phyloP scores from a whole-genome alignment of 495 filamentous ascomycete species.

The Hyaloscypha variabilis region DNA sequence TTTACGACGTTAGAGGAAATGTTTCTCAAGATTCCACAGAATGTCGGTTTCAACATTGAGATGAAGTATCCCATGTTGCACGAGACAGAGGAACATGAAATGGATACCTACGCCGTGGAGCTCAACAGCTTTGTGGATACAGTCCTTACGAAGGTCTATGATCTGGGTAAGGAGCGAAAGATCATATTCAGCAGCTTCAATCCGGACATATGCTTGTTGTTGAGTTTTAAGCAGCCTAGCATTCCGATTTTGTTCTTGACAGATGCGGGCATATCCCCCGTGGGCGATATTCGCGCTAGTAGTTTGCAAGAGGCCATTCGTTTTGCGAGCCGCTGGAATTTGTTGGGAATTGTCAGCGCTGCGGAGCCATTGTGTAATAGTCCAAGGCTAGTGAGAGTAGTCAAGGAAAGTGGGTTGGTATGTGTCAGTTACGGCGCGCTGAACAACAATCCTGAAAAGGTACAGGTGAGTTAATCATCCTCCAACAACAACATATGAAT shows the following conservation, averaged over 20 bases:
- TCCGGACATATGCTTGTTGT: slow-evolving; percentile 89
- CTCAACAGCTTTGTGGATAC: slow-evolving; percentile 97
- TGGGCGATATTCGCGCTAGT: slow-evolving; percentile 88
- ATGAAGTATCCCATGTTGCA: slow-evolving; percentile 99
- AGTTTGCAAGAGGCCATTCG: slow-evolving; percentile 94
- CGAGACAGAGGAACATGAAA: slow-evolving; percentile 91
- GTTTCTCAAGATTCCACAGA: slow-evolving; percentile 78
- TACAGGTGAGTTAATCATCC: slow-evolving; percentile 66
- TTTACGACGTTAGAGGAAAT: slow-evolving; percentile 95
- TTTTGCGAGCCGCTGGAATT: slow-evolving; percentile 92
- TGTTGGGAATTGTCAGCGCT: slow-evolving; percentile 85
- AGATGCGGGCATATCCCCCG: slow-evolving; percentile 70
- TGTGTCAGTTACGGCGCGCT: slow-evolving; percentile 91
- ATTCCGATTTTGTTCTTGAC: slow-evolving; percentile 95
- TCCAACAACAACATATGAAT: background rate
- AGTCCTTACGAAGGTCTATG: slow-evolving; percentile 85
- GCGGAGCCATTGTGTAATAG: slow-evolving; percentile 84
- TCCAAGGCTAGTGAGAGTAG: slow-evolving; percentile 90
- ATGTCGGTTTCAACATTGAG: slow-evolving; percentile 96
- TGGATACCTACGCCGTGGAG: slow-evolving; percentile 97
- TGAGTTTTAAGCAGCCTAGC: slow-evolving; percentile 94
- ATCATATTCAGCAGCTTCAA: slow-evolving; percentile 97
- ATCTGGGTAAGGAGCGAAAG: slow-evolving; percentile 70
- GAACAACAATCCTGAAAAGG: slow-evolving; percentile 85
- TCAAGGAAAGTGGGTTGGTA: slow-evolving; percentile 91